Conservation (phyloP, 2,329 filamentous ascomycete genomes). For the Cladosporium austrohemisphaericum region DNA sequence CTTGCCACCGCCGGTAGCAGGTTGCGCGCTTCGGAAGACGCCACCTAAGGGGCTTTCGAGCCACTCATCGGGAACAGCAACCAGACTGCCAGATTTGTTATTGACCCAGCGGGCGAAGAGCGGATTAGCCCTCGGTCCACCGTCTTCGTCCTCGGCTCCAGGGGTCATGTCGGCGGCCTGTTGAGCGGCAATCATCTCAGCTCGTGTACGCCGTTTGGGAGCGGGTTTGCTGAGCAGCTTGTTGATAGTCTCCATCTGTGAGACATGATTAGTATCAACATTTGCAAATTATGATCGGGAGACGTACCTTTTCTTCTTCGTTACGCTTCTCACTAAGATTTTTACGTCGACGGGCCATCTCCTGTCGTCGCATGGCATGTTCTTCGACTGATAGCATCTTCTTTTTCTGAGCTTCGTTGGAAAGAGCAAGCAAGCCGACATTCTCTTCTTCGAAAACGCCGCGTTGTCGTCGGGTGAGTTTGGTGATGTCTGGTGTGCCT, state of each 20-base stretch:
- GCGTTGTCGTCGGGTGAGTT: slow-evolving; percentile 66
- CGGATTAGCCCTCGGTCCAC: slow-evolving; percentile 43
- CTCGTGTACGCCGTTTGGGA: slow-evolving; percentile 59
- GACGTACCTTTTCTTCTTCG: slow-evolving; percentile 73
- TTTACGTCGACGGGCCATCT: slow-evolving; percentile 70
- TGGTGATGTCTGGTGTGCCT: slow-evolving; percentile 60
- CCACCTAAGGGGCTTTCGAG: slow-evolving; percentile 59
- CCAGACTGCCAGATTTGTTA: slow-evolving; percentile 58
- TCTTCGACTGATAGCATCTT: slow-evolving; percentile 71
- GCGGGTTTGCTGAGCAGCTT: slow-evolving; percentile 83
- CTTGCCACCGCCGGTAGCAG: slow-evolving; percentile 2
- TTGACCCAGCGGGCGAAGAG: slow-evolving; percentile 68
- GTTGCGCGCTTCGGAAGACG: slow-evolving; percentile 45
- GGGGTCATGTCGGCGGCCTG: slow-evolving; percentile 47
- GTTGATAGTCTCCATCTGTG: slow-evolving; percentile 86
- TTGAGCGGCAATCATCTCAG: slow-evolving; percentile 41
- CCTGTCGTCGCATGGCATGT: slow-evolving; percentile 66
- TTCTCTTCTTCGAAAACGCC: slow-evolving; percentile 51
- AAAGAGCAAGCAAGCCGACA: slow-evolving; percentile 48
- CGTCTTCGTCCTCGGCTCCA: slow-evolving; percentile 40
- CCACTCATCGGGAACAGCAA: slow-evolving; percentile 67
- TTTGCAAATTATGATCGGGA: no score
- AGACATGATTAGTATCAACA: slow-evolving; percentile 12
- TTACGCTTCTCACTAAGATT: slow-evolving; percentile 74
- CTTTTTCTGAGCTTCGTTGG: slow-evolving; percentile 68